These are phyloP conservation scores for Yamadazyma mexicana DNA, from an alignment of 1,139 yeast genomes.

Conservation along the genomic window DNA sequence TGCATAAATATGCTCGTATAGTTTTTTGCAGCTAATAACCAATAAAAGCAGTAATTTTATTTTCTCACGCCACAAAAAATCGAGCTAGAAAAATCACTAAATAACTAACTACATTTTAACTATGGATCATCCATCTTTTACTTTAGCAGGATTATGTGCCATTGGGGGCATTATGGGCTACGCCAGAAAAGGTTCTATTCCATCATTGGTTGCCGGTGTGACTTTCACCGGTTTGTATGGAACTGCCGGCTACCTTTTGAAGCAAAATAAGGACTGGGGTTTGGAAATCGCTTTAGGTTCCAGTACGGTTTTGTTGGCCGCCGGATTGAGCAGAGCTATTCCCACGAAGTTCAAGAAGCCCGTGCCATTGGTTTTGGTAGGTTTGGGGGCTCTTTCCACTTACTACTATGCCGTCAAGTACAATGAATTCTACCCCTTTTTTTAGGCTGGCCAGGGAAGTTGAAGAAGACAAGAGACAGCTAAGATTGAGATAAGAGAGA, in stretches of 20 bases:
- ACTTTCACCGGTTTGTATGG: slow-evolving; percentile 71
- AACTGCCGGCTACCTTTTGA: slow-evolving; percentile 73
- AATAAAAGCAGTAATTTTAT: too few species aligned
- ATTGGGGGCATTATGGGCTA: slow-evolving; percentile 76
- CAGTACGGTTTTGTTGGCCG: slow-evolving; percentile 61
- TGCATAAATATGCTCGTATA: too few species aligned
- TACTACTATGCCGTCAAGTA: slow-evolving; percentile 73
- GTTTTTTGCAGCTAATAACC: too few species aligned
- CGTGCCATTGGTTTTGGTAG: slow-evolving; percentile 66
- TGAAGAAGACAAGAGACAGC: too few species aligned
- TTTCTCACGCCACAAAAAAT: slow-evolving; percentile 1
- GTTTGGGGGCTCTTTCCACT: slow-evolving; percentile 65
- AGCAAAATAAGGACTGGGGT: slow-evolving; percentile 75
- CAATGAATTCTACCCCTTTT: slow-evolving; percentile 58
- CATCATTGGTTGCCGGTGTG: slow-evolving; percentile 79
- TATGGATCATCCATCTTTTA: slow-evolving; percentile 80
- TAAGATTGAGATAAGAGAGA: too few species aligned
- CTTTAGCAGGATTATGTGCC: slow-evolving; percentile 72
- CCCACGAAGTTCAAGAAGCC: slow-evolving; percentile 65
- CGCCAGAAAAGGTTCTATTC: slow-evolving; percentile 69
- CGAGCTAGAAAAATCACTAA: background rate
- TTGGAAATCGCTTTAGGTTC: slow-evolving; percentile 77
- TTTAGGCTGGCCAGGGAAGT: too few species aligned
- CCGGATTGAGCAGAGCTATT: slow-evolving; percentile 69
- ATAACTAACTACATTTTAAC: background rate